Evolutionary conservation across 176 grass and related monocot species (phyloP), one percentile per base, ranked within the genome.

Genomic region (Oryza officinalis): DNA sequence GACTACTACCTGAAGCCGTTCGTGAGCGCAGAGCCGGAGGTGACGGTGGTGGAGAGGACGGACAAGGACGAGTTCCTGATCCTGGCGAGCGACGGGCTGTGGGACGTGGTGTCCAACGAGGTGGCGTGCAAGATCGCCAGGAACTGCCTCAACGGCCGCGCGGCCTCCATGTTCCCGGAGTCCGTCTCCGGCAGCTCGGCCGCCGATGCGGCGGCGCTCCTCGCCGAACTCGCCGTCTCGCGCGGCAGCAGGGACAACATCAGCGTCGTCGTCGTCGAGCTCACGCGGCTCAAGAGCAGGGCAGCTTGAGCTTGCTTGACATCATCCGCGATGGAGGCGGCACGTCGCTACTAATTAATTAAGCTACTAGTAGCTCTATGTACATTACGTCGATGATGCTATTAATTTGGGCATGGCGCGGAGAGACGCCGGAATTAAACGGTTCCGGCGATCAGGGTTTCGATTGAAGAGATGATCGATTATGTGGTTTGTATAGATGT

Each of bases 1-100:
- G 94, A 97, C 76, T 87, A 87, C 74, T 87, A 93, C 77, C 91
- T 97, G 61, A 97, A 97, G 66, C 91, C 94, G 22, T 91, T 76
- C 64, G 84, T 97, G 13, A 86, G 43, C 14, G 89, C 86, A 0
- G 94, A 93, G 13, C 94, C 94, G 2, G 91, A 97, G 80, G 89
- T 93, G 46, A 93, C 66, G 28, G 84, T 91, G 28, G 57, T 72
- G 25, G 87, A 87, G 3, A 45, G 94, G 52, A 82, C 75, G 13
- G 73, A 70, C 6, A 75, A 86, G 68, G 94, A 97, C 65, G 94
- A 97, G 78, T 97, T 97, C 71, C 70, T 96, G 1, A 78, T 96
- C 25, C 65, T 96, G 27, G 94, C 91, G 0, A 96, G 91, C 67
- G 94, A 96, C 70, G 94, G 91, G 3, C 74, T 96, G 1, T 96